phyloP scores from a whole-genome alignment of 495 filamentous ascomycete genomes.

The Tuber melanosporum region DNA sequence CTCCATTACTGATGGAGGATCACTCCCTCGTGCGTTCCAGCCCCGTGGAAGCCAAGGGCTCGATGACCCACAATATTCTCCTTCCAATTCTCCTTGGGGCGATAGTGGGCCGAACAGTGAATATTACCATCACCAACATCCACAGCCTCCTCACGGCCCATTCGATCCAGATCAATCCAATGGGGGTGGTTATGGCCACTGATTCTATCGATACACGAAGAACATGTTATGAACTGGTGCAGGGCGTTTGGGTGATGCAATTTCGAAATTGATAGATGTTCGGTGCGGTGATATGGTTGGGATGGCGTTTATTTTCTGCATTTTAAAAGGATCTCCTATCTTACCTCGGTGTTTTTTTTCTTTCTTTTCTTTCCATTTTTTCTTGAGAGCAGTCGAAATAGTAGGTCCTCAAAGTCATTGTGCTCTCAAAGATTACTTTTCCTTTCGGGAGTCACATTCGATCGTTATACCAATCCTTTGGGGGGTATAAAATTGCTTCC shows the following conservation, averaged over 20 bases:
- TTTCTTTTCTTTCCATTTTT: not conserved
- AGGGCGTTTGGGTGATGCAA: not conserved
- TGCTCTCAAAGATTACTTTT: conserved; percentile 3
- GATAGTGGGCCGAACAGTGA: not conserved
- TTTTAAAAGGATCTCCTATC: not conserved
- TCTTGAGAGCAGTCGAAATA: not conserved
- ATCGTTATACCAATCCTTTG: not conserved
- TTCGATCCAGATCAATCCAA: not conserved
- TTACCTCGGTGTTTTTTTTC: not conserved
- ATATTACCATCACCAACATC: conserved; percentile 2
- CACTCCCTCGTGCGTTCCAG: not conserved
- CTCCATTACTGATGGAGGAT: not conserved
- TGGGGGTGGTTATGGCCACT: conserved; percentile 5
- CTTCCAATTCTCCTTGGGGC: not conserved
- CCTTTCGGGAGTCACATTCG: not conserved
- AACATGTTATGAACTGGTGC: not conserved
- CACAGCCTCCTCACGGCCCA: not conserved
- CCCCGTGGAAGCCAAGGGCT: not conserved
- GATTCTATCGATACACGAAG: not conserved
- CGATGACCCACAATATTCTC: not conserved
- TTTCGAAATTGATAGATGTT: conserved; percentile 3
- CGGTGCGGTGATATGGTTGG: not conserved
- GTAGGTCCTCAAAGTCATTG: not conserved
- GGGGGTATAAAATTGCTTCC: not conserved
- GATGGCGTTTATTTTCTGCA: conserved; percentile 2